Percentiles rank a stretch among this genome's conserved stretches.
Evolutionary conservation across 805 yeast genomes (phyloP).

Genomic region (Cyberlindnera euphorbiae): DNA sequence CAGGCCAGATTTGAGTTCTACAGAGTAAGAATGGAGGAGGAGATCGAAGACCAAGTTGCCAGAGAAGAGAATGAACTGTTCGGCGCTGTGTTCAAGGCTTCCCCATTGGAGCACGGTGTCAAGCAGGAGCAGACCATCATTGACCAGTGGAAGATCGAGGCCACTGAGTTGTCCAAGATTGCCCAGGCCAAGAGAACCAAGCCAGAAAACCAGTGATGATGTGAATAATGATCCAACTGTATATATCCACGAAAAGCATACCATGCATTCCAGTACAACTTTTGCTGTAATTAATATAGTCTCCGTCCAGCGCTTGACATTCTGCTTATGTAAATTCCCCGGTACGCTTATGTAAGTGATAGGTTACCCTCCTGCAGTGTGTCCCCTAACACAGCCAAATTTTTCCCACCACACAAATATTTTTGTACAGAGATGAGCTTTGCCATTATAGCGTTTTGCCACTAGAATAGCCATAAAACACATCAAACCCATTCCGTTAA

Average conservation of each 20-base stretch:
- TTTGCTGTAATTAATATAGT: no score
- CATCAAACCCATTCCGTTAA: conserved; percentile 1
- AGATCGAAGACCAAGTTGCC: conserved; percentile 63
- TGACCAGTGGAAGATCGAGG: conserved; percentile 69
- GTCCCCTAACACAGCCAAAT: conserved; percentile 5
- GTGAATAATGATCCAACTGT: no score
- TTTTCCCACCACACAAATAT: conserved; percentile 1
- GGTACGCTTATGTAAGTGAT: background rate
- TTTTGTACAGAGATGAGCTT: background rate
- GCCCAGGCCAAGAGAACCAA: conserved; percentile 17
- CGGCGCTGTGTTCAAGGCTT: conserved; percentile 68
- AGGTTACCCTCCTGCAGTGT: conserved; percentile 1
- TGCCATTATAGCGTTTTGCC: no score
- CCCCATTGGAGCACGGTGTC: conserved; percentile 63
- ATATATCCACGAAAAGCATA: background rate
- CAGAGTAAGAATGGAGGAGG: conserved; percentile 77
- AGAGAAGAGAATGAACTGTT: conserved; percentile 82
- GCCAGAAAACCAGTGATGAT: conserved; percentile 11
- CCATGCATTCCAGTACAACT: background rate
- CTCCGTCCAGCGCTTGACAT: no score
- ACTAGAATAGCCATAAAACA: no score
- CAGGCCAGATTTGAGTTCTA: conserved; percentile 87
- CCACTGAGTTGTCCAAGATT: conserved; percentile 50
- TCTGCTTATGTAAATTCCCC: no score
- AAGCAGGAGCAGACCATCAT: conserved; percentile 66